Percentiles rank a stretch among this genome's conserved stretches.
Conservation (phyloP, 1,284 basidiomycete species). For the Mycosarcoma mackinlayi region DNA sequence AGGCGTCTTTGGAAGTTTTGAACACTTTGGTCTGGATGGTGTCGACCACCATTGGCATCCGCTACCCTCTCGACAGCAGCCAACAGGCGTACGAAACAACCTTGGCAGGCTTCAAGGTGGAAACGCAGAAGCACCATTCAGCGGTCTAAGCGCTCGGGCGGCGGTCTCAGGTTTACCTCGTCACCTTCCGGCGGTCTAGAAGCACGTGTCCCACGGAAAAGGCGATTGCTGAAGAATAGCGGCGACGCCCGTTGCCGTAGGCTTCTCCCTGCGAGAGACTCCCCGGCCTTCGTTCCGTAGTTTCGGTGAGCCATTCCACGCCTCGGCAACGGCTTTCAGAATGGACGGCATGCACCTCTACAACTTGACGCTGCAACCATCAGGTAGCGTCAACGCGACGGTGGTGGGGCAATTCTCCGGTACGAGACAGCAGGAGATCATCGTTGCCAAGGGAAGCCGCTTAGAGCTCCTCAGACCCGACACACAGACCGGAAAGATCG, state of each 20-base stretch:
- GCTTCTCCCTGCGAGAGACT: too few species aligned
- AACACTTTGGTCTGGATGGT: neutral
- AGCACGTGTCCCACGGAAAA: neutral
- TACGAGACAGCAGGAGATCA: conserved; percentile 63
- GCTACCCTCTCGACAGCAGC: neutral
- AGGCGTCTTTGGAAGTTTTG: conserved; percentile 12
- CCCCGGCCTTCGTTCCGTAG: too few species aligned
- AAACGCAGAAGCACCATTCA: too few species aligned
- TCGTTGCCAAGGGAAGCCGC: conserved; percentile 59
- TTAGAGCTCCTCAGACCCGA: conserved; percentile 64
- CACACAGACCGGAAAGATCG: conserved; percentile 54
- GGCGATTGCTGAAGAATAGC: neutral
- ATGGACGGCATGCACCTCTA: conserved; percentile 65
- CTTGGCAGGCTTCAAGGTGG: too few species aligned
- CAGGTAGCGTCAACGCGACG: conserved; percentile 59
- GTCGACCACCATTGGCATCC: neutral
- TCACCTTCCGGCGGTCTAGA: neutral
- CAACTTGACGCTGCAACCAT: conserved; percentile 62
- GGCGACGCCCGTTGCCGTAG: too few species aligned
- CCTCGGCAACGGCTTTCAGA: neutral
- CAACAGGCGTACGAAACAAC: too few species aligned
- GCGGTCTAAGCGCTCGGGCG: neutral
- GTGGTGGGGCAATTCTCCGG: conserved; percentile 66
- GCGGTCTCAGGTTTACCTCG: neutral
- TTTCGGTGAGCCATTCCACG: neutral